phyloP scores from a whole-genome alignment of 202 grass and related monocot species.

The Setaria italica region DNA sequence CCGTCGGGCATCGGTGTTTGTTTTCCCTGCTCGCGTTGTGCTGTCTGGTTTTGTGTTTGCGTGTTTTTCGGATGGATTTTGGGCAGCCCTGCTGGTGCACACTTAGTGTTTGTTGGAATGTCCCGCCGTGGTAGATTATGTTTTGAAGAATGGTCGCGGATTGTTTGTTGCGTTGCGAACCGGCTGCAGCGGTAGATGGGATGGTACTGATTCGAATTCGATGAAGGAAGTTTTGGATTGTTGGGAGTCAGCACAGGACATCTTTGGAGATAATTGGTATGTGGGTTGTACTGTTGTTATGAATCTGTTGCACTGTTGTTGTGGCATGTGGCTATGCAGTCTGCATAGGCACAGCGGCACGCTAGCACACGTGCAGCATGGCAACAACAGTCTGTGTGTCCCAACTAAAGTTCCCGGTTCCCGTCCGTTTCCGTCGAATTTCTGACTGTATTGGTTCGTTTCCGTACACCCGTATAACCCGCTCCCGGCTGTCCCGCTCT shows the following conservation, averaged over 20 bases:
- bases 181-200: background rate
- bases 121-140: background rate
- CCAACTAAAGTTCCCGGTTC: too few relatives aligned
- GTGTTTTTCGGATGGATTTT: background rate
- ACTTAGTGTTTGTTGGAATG: slow-evolving; percentile 36
- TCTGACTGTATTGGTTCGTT: too few relatives aligned
- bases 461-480: too few relatives aligned
- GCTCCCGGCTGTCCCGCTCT: too few relatives aligned
- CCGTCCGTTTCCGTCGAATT: too few relatives aligned
- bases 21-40: too few relatives aligned
- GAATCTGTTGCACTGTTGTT: too few relatives aligned
- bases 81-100: background rate
- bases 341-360: too few relatives aligned
- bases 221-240: background rate
- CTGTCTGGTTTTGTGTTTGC: background rate
- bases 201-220: background rate
- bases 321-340: too few relatives aligned
- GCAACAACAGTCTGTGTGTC: too few relatives aligned
- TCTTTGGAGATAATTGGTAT: background rate
- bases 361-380: too few relatives aligned
- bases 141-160: background rate
- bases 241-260: background rate
- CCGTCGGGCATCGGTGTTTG: too few relatives aligned
- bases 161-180: background rate
- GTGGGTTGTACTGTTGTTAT: background rate